phyloP scores from a whole-genome alignment of 192 early-diverging fungal genomes.

The Coemansia asiatica region DNA sequence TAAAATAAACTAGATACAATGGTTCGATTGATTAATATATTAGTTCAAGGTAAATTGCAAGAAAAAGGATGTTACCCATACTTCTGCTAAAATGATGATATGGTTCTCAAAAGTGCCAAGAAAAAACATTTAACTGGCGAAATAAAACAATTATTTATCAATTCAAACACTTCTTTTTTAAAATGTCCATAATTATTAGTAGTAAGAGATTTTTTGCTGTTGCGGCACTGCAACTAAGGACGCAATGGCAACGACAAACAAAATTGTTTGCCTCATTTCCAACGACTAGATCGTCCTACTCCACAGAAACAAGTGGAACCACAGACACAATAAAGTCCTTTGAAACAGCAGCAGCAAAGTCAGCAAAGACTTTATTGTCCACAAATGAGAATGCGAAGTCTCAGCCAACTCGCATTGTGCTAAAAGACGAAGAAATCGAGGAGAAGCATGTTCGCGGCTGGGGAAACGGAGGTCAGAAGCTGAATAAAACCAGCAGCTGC shows the following conservation, averaged over 20 bases:
- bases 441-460: constrained; percentile 76
- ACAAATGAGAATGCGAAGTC: constrained; percentile 5
- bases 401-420: constrained; percentile 35
- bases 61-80: too few relatives aligned
- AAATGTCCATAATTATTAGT: background rate
- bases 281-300: too few relatives aligned
- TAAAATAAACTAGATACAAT: constrained; percentile 31
- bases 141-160: too few relatives aligned
- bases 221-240: background rate
- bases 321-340: background rate
- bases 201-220: background rate
- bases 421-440: constrained; percentile 67
- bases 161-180: background rate
- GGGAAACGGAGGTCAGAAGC: constrained; percentile 78
- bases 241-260: background rate
- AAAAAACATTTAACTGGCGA: too few relatives aligned
- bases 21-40: background rate
- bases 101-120: too few relatives aligned
- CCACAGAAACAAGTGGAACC: background rate
- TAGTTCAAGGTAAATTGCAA: too few relatives aligned
- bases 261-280: background rate
- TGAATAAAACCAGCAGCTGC: constrained; percentile 76
- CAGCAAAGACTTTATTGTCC: background rate
- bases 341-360: background rate
- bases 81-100: too few relatives aligned